These are phyloP conservation scores for Albizia julibrissin DNA, from an alignment of 306 rosid species.

Conservation along the genomic window DNA sequence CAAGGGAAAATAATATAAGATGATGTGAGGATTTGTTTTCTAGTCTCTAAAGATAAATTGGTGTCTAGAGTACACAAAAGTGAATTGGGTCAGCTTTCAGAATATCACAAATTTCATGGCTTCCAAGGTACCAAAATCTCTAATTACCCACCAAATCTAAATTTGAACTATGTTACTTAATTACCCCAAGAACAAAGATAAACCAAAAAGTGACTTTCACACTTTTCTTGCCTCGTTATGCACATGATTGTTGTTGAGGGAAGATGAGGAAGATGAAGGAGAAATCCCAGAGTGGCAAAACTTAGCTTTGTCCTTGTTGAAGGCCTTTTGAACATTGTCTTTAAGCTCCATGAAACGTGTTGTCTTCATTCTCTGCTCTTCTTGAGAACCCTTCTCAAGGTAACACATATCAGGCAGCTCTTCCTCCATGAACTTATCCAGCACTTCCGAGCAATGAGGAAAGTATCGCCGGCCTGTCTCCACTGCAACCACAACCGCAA, in stretches of 20 bases:
- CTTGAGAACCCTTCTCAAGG: slow-evolving; percentile 72
- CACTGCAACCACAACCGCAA: slow-evolving; percentile 45
- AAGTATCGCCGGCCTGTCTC: slow-evolving; percentile 80
- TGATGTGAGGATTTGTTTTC: not conserved
- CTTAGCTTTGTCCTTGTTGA: slow-evolving; percentile 74
- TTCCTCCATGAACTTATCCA: slow-evolving; percentile 78
- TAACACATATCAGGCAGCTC: slow-evolving; percentile 69
- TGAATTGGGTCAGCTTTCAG: not conserved
- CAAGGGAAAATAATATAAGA: not conserved
- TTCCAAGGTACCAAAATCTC: not conserved
- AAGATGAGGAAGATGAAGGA: slow-evolving; percentile 62
- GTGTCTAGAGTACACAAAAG: not conserved
- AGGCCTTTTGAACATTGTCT: slow-evolving; percentile 85
- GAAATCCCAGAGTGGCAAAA: slow-evolving; percentile 54
- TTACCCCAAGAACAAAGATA: not conserved
- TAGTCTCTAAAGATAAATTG: not conserved
- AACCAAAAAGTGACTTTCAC: slow-evolving; percentile 27
- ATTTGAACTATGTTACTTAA: not conserved
- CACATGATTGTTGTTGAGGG: slow-evolving; percentile 45
- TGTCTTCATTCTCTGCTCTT: slow-evolving; percentile 69
- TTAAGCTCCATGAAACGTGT: slow-evolving; percentile 79
- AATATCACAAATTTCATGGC: not conserved
- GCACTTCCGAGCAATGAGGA: slow-evolving; percentile 92
- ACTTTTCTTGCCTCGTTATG: slow-evolving; percentile 61
- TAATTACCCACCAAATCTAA: not conserved